A percentile compares a stretch with the other conserved stretches of the same genome.
Evolutionary conservation across 176 grass and related monocot species (phyloP).

Genomic region (Aegilops longissima): DNA sequence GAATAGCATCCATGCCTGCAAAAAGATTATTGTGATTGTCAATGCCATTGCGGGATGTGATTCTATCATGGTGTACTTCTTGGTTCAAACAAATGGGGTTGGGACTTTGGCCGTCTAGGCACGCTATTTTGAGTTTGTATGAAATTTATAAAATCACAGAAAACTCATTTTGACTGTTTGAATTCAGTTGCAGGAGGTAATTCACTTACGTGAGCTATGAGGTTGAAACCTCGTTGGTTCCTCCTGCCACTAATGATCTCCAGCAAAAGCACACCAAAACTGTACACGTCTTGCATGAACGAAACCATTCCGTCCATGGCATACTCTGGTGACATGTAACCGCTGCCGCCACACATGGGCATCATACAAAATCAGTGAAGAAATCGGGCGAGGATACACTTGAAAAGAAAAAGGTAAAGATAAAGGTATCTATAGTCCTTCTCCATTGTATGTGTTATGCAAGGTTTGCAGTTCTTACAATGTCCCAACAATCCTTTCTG

Average conservation of each 20-base stretch:
- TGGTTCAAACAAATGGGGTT: too few relatives aligned
- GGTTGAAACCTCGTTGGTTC: too few relatives aligned
- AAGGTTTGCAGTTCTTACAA: conserved; percentile 27
- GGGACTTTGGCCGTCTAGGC: not conserved
- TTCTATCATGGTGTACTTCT: not conserved
- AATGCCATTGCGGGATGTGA: not conserved
- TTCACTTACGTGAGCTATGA: too few relatives aligned
- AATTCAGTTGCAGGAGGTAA: not conserved
- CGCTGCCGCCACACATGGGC: not conserved
- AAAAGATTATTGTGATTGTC: not conserved
- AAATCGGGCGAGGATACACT: not conserved
- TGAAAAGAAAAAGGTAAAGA: not conserved
- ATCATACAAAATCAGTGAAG: not conserved
- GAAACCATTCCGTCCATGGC: conserved; percentile 48
- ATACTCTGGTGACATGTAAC: conserved; percentile 60
- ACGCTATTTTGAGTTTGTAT: not conserved
- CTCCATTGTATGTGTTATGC: not conserved
- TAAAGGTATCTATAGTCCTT: not conserved
- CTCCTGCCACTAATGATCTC: conserved; percentile 46
- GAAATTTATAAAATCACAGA: not conserved
- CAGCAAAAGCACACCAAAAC: conserved; percentile 63
- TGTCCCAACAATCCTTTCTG: conserved; percentile 48
- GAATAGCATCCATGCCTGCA: conserved; percentile 36
- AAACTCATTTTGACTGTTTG: not conserved
- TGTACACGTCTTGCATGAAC: conserved; percentile 72